Evolutionary conservation across 1,284 basidiomycete genomes (phyloP).

Genomic region (Gymnopus androsaceus): DNA sequence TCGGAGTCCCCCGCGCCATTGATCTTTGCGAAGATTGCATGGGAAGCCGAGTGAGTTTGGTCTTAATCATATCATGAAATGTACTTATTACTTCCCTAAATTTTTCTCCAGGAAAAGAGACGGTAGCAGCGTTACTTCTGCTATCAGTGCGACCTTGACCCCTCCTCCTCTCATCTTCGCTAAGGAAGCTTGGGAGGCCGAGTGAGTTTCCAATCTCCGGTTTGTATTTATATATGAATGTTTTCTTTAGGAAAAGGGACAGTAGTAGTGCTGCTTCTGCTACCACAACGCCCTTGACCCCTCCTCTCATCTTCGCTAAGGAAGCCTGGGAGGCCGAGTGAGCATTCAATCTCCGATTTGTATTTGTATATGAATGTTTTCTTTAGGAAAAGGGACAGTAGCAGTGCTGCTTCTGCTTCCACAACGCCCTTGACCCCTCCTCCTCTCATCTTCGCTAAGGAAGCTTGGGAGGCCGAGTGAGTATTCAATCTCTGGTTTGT

Average conservation of each 20-base stretch:
- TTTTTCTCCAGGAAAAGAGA: too few species aligned
- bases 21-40: conserved; percentile 10
- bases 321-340: conserved; percentile 12
- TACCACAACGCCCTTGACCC: neutral
- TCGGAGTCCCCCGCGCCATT: neutral
- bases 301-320: conserved; percentile 6
- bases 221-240: too few species aligned
- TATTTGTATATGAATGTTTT: too few species aligned
- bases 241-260: too few species aligned
- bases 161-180: conserved; percentile 10
- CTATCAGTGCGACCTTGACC: neutral
- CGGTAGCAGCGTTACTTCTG: too few species aligned
- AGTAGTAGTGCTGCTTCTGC: too few species aligned
- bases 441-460: conserved; percentile 7
- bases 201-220: neutral
- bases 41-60: neutral
- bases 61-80: too few species aligned
- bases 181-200: conserved; percentile 6
- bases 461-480: conserved; percentile 15
- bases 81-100: too few species aligned
- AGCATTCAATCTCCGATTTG: neutral
- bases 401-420: too few species aligned
- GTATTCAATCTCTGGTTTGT: neutral
- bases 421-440: neutral
- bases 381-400: too few species aligned